Evolutionary conservation across 192 early-diverging fungal species (phyloP), one percentile per base, ranked within the genome.

Genomic region (Entrophospora sp.): DNA sequence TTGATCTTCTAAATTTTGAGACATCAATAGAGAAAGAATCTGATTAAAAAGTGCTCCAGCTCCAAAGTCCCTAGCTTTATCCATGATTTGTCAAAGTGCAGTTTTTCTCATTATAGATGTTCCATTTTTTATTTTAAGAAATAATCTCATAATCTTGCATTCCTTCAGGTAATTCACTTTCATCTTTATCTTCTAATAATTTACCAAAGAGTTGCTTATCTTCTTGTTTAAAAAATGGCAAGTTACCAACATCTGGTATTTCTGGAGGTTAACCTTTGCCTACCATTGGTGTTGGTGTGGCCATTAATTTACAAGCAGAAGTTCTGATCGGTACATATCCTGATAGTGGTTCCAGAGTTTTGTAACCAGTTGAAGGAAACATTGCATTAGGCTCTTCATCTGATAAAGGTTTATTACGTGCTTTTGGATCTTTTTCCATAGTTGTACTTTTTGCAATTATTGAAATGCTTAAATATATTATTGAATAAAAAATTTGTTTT

Each of bases 41-140:
- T 95, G 95, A 74, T 93, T 94, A 77, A 99, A 98, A 4, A 99
- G 79, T 34, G 96, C 84, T 12, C 87, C 92, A 7, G 96, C 84
- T 1, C 97, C 97, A 73, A 96, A 90, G 58, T 94, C 93, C 56
- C 93, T 81, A 1, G 97, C 97, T 67, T 93, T 92, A 69, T 97
- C 97, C 0, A 92, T 92, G 52, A 99, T 95, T 64, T 94, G 92
- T 37, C 97, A 86, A 68, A 98, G 79, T 1, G 96, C 92, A 8
- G 79, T 77, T 71, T 98, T 99, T 51, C 97, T 88, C 83, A 91
- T 85, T 3, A 93, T 90, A 16, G 96, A 92, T 8, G 93, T 88
- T 34, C 97, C 97, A 68, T 99, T 99, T 81, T 99, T 99, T 75
- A 99, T 96, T 73, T 93, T 94, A 18, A 99, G 82, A 61, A 99